Conservation (phyloP, 805 yeast species). For the Naumovozyma dairenensis region DNA sequence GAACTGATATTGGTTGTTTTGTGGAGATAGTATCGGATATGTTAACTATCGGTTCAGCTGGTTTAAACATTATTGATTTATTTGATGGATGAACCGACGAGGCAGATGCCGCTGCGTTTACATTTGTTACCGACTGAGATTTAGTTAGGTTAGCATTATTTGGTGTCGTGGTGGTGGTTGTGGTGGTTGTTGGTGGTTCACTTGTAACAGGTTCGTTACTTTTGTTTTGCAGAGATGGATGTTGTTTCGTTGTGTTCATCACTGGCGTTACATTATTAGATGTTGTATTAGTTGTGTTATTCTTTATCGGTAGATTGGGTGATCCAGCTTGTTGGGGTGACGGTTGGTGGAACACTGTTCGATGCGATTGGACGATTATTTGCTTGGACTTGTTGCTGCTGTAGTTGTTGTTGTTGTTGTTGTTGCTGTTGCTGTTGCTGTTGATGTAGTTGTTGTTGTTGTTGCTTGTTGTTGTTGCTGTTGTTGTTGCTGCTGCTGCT, state of each 20-base stretch:
- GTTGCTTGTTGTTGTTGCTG: constrained; percentile 9
- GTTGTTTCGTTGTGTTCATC: too few species aligned
- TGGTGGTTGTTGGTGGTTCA: not conserved
- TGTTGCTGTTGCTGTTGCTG: too few species aligned
- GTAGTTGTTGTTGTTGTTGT: not conserved
- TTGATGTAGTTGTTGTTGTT: constrained; percentile 11
- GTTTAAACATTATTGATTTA: constrained; percentile 29
- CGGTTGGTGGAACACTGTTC: too few species aligned
- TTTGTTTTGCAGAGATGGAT: too few species aligned
- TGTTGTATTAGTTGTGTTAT: too few species aligned
- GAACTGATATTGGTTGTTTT: constrained; percentile 53
- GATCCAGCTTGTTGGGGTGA: too few species aligned
- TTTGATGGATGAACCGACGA: constrained; percentile 19
- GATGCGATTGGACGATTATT: too few species aligned
- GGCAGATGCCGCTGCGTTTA: constrained; percentile 41
- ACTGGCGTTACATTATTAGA: too few species aligned
- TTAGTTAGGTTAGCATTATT: constrained; percentile 3
- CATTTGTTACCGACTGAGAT: constrained; percentile 37
- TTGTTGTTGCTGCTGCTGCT: constrained; percentile 13
- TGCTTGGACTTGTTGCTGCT: constrained; percentile 2
- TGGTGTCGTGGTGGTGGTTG: constrained; percentile 2
- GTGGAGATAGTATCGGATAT: constrained; percentile 63
- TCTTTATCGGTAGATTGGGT: too few species aligned
- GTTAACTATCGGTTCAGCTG: constrained; percentile 51
- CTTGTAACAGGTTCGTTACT: too few species aligned